Conservation (phyloP, 495 filamentous ascomycete genomes). For the Usnea hakonensis region DNA sequence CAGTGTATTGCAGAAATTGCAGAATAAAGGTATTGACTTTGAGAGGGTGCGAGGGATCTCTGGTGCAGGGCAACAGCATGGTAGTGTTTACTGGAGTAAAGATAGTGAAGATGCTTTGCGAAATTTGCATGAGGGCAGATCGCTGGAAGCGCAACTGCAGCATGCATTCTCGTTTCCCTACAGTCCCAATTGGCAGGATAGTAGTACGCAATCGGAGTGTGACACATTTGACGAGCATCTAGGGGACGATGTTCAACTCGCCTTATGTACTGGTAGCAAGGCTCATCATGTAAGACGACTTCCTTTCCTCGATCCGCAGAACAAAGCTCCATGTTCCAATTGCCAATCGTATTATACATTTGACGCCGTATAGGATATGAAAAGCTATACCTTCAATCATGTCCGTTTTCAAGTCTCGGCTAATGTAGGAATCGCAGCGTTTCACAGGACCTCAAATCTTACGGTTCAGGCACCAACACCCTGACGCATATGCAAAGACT, state of each 20-base stretch:
- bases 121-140: slow-evolving; percentile 49
- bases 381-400: background rate
- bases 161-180: slow-evolving; percentile 75
- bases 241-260: slow-evolving; percentile 57
- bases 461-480: slow-evolving; percentile 70
- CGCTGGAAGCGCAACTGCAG: slow-evolving; percentile 61
- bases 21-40: slow-evolving; percentile 68
- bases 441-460: slow-evolving; percentile 98
- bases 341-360: background rate
- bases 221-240: slow-evolving; percentile 72
- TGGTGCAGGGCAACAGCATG: slow-evolving; percentile 93
- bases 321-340: slow-evolving; percentile 2
- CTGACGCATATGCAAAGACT: slow-evolving; percentile 71
- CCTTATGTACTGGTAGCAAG: slow-evolving; percentile 75
- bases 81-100: slow-evolving; percentile 82
- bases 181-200: slow-evolving; percentile 96
- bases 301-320: slow-evolving; percentile 1
- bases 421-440: slow-evolving; percentile 45
- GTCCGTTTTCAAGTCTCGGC: background rate
- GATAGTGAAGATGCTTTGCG: slow-evolving; percentile 60
- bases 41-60: slow-evolving; percentile 70
- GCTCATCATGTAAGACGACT: slow-evolving; percentile 76
- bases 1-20: slow-evolving; percentile 65
- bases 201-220: slow-evolving; percentile 86
- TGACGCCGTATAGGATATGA: background rate